These are phyloP conservation scores for Ceriops tagal DNA, from an alignment of 345 rosid genomes.

Conservation along the genomic window DNA sequence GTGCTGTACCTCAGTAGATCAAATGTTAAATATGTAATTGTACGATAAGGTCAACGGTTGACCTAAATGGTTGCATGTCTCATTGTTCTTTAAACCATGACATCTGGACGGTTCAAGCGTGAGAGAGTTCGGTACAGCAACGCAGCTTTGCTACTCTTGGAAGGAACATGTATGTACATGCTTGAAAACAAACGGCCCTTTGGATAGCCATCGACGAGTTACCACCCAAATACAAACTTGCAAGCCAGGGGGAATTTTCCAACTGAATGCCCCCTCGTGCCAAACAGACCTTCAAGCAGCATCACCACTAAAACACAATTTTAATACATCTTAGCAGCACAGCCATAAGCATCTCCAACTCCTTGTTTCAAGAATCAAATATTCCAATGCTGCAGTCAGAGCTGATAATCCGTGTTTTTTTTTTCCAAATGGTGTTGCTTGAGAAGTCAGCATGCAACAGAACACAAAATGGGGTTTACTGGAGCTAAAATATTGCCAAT, in stretches of 20 bases:
- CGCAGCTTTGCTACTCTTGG: neutral
- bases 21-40: too few species aligned
- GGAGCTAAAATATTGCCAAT: conserved; percentile 30
- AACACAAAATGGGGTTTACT: conserved; percentile 33
- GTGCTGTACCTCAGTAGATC: too few species aligned
- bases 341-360: conserved; percentile 16
- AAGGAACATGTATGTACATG: conserved; percentile 12
- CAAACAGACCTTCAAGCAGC: conserved; percentile 24
- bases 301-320: conserved; percentile 9
- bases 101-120: too few species aligned
- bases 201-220: conserved; percentile 11
- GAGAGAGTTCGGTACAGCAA: too few species aligned
- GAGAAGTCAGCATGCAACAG: conserved; percentile 48
- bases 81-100: too few species aligned
- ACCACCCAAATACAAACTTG: conserved; percentile 21
- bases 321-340: conserved; percentile 27
- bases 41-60: too few species aligned
- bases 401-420: conserved; percentile 4
- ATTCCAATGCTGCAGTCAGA: conserved; percentile 13
- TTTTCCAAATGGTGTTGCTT: conserved; percentile 2
- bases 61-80: too few species aligned
- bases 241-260: conserved; percentile 15
- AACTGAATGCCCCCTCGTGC: conserved; percentile 13
- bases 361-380: conserved; percentile 14
- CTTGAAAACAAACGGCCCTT: conserved; percentile 19